Conservation (phyloP, 148 eudicot species). For the Vaccinium macrocarpon region DNA sequence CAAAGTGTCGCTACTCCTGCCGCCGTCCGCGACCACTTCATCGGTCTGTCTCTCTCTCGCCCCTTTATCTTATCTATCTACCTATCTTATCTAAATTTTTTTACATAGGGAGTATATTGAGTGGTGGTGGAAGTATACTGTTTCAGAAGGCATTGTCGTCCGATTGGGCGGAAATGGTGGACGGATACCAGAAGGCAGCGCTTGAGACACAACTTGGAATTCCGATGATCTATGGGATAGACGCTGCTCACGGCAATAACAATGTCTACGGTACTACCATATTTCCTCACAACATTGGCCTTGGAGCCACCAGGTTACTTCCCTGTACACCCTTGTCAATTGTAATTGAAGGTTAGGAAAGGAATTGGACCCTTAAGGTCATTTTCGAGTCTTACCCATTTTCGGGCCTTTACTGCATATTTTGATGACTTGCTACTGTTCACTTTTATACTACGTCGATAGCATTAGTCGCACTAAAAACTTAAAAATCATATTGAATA, state of each 20-base stretch:
- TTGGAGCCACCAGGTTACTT: constrained; percentile 88
- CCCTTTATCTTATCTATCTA: neutral
- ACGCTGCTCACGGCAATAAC: constrained; percentile 93
- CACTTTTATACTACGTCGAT: too few species aligned
- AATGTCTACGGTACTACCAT: constrained; percentile 82
- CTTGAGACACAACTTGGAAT: constrained; percentile 76
- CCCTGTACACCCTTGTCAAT: neutral
- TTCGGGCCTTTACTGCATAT: too few species aligned
- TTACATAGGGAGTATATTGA: constrained; percentile 66
- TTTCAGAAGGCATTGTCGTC: constrained; percentile 53
- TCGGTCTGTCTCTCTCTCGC: constrained; percentile 5
- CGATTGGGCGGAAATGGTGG: constrained; percentile 93
- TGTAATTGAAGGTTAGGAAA: neutral
- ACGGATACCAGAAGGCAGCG: constrained; percentile 65
- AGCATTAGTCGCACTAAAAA: too few species aligned
- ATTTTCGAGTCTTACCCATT: too few species aligned
- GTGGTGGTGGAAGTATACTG: constrained; percentile 70
- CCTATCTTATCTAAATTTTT: neutral
- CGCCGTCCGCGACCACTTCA: constrained; percentile 43
- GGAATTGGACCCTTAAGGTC: too few species aligned
- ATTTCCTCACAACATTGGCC: constrained; percentile 89
- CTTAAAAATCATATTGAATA: too few species aligned
- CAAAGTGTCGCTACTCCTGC: constrained; percentile 62
- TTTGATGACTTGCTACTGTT: too few species aligned
- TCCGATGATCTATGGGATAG: constrained; percentile 76